Percentiles rank a stretch among this genome's conserved stretches.
phyloP scores from a whole-genome alignment of 805 yeast genomes.

The Wickerhamiella siamensis region DNA sequence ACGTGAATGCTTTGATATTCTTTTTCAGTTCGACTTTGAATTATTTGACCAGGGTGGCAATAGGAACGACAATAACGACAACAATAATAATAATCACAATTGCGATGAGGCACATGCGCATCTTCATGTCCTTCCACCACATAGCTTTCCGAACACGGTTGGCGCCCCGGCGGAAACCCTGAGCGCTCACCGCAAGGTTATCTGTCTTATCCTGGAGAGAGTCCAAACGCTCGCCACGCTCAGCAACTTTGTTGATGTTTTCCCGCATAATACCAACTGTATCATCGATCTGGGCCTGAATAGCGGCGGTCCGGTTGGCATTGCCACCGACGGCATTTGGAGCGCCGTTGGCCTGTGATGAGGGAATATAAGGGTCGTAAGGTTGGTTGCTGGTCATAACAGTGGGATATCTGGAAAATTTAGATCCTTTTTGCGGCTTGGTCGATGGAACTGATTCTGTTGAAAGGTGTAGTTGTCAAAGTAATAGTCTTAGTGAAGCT shows the following conservation, averaged over 20 bases:
- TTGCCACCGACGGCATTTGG: conserved; percentile 27
- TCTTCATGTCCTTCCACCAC: conserved; percentile 98
- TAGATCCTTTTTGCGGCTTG: not conserved
- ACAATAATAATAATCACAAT: conserved; percentile 64
- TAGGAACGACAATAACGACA: conserved; percentile 81
- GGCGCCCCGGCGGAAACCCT: conserved; percentile 91
- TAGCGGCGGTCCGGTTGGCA: conserved; percentile 57
- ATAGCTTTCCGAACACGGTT: conserved; percentile 93
- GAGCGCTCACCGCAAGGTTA: conserved; percentile 80
- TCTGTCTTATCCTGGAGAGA: conserved; percentile 88
- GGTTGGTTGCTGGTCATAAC: conserved; percentile 66
- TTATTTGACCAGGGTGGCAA: conserved; percentile 64
- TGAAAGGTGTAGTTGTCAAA: too few relatives aligned
- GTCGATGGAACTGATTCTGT: not conserved
- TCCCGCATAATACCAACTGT: conserved; percentile 97
- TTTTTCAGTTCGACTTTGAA: too few relatives aligned
- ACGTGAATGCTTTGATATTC: not conserved
- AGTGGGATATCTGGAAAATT: not conserved
- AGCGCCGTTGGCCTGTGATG: conserved; percentile 26
- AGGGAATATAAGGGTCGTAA: conserved; percentile 73
- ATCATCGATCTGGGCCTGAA: conserved; percentile 86
- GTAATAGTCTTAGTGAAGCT: too few relatives aligned
- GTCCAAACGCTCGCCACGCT: conserved; percentile 86
- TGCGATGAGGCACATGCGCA: conserved; percentile 79
- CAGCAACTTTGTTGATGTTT: conserved; percentile 89